Conservation (phyloP, 805 yeast genomes). For the Lachancea quebecensis region DNA sequence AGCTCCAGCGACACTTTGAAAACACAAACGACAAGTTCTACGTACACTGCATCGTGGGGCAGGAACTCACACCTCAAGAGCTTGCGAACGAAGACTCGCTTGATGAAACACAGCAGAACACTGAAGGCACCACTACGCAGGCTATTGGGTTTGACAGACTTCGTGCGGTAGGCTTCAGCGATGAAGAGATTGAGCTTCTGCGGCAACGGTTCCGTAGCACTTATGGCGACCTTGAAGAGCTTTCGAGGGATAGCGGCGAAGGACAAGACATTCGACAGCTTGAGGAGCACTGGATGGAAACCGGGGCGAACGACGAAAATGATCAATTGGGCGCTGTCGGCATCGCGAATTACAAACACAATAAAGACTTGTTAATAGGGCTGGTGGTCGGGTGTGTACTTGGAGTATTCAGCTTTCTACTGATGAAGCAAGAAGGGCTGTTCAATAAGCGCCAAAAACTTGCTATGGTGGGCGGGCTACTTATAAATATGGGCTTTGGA, state of each 20-base stretch:
- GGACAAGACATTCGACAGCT: slow-evolving; percentile 53
- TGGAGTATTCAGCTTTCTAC: slow-evolving; percentile 64
- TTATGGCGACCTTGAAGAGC: slow-evolving; percentile 43
- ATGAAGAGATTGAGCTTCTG: slow-evolving; percentile 63
- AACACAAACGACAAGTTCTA: slow-evolving; percentile 38
- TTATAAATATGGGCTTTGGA: slow-evolving; percentile 47
- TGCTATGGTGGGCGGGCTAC: slow-evolving; percentile 66
- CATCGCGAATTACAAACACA: slow-evolving; percentile 38
- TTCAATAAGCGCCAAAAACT: slow-evolving; percentile 57
- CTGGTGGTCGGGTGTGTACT: slow-evolving; percentile 65
- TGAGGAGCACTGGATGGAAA: slow-evolving; percentile 86
- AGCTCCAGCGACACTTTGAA: slow-evolving; percentile 14
- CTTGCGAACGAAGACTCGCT: slow-evolving; percentile 51
- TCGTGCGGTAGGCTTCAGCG: slow-evolving; percentile 75
- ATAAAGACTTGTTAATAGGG: slow-evolving; percentile 65
- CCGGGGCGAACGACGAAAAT: slow-evolving; percentile 51
- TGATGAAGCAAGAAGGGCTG: slow-evolving; percentile 52
- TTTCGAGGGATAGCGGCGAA: slow-evolving; percentile 23
- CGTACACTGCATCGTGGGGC: slow-evolving; percentile 74
- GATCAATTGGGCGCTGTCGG: slow-evolving; percentile 38
- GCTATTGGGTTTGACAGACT: slow-evolving; percentile 83
- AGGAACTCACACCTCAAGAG: slow-evolving; percentile 32
- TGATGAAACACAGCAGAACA: slow-evolving; percentile 34
- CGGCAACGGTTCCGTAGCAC: slow-evolving; percentile 68
- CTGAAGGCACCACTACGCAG: slow-evolving; percentile 34